Evolutionary conservation across 306 rosid genomes (phyloP).

Genomic region (Hippophae gyantsensis): DNA sequence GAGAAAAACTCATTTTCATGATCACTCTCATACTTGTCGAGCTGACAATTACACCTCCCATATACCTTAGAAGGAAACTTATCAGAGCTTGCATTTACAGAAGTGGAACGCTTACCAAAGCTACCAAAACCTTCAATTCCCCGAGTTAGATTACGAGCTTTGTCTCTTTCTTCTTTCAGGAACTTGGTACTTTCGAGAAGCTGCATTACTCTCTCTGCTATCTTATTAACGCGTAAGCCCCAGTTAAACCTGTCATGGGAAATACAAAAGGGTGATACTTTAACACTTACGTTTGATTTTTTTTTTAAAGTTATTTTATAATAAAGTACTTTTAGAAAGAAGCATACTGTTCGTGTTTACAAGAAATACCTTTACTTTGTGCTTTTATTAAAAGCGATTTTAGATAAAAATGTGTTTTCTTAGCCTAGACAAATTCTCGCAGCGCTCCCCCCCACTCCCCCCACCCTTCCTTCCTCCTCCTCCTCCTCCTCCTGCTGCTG

Average conservation of each 20-base stretch:
- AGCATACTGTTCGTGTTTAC: too few relatives aligned
- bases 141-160: conserved; percentile 34
- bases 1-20: conserved; percentile 2
- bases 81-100: conserved; percentile 18
- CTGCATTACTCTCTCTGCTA: conserved; percentile 37
- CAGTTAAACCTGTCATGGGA: conserved; percentile 51
- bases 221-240: conserved; percentile 46
- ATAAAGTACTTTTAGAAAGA: too few relatives aligned
- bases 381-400: too few relatives aligned
- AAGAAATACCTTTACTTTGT: too few relatives aligned
- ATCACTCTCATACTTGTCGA: conserved; percentile 10
- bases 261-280: neutral
- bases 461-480: too few relatives aligned
- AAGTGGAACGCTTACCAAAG: conserved; percentile 27
- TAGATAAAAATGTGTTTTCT: too few relatives aligned
- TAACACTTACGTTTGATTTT: neutral
- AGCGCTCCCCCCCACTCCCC: too few relatives aligned
- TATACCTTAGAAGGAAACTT: conserved; percentile 17
- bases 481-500: too few relatives aligned
- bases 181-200: conserved; percentile 33
- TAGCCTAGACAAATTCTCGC: too few relatives aligned
- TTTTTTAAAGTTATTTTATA: too few relatives aligned
- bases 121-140: conserved; percentile 76
- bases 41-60: conserved; percentile 33
- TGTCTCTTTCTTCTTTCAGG: conserved; percentile 43